Evolutionary conservation across 2,329 filamentous ascomycete species (phyloP), one percentile per base, ranked within the genome.

Genomic region (Alternaria conjuncta): DNA sequence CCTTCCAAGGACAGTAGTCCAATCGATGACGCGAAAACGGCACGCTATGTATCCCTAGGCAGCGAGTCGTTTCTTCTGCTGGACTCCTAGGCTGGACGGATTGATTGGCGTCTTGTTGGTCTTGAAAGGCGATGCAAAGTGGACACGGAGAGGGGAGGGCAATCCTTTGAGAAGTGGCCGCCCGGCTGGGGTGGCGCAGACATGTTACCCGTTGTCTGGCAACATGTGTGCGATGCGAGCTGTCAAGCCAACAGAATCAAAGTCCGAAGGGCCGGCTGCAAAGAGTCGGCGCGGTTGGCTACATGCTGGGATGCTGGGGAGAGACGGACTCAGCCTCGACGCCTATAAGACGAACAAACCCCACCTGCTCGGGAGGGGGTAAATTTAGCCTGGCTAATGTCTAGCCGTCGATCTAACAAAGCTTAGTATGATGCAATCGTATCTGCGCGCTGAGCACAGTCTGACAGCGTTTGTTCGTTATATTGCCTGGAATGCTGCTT

Each of bases 281-380:
- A 41, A 49, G 56, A 41, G 30, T 58, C 26, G 60, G 47, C 36
- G 36, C 67, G 63, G 72, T 73, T 73, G 67, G 73, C 61, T 68
- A 60, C 55, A 51, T 56, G 46, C 57, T 66, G 64, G 60, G 56
- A 46, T 66, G 61, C 47, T 47, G 59, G 61, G 49, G 59, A 49
- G 63, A 60, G 50, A 53, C 51, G 59, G 56, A 65, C 72, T 72
- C 69, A 72, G 73, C 71, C 72, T 70, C 65, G 50, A 55, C 57
- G 60, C 61, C 55, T 61, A 45, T 56, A 55, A 62, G 54, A 68
- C 56, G 54, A 63, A 53, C 60, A 53, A 61, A 62, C 63, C 66
- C 68, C 65, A 68, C 67, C 60, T 25, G 60, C 63, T 66, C 61
- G 61, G 61, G 54, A 54, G 55, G 26, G 54, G 25, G 46, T 55